Evolutionary conservation across 495 filamentous ascomycete species (phyloP).

Genomic region (Neurospora sp.): DNA sequence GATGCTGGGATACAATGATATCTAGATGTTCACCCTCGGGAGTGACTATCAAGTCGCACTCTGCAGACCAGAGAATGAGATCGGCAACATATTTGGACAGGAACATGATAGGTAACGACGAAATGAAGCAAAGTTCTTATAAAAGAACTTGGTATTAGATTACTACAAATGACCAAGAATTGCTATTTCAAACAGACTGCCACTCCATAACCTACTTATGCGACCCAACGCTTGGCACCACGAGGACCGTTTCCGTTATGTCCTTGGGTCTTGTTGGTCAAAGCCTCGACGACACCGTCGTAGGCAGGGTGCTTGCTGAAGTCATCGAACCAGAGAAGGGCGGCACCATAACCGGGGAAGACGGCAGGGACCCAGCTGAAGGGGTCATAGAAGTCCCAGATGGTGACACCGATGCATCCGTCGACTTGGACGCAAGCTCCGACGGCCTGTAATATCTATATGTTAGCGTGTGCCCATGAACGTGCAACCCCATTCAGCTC

Average conservation of each 20-base stretch:
- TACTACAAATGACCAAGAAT: neutral
- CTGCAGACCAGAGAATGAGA: neutral
- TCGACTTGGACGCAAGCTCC: slow-evolving; percentile 47
- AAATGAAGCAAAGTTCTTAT: neutral
- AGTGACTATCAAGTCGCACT: neutral
- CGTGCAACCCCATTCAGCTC: too few species aligned
- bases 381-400: slow-evolving; percentile 51
- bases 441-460: slow-evolving; percentile 17
- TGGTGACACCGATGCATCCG: slow-evolving; percentile 55
- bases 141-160: neutral
- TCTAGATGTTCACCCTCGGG: slow-evolving; percentile 1
- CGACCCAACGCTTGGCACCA: neutral
- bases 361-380: slow-evolving; percentile 50
- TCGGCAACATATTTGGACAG: neutral
- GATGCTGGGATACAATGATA: slow-evolving; percentile 21
- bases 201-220: neutral
- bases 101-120: neutral
- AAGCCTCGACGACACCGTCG: slow-evolving; percentile 20
- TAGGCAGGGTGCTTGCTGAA: slow-evolving; percentile 50
- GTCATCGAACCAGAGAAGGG: slow-evolving; percentile 41
- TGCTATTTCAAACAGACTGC: neutral
- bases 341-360: slow-evolving; percentile 45
- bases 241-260: neutral
- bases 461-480: too few species aligned
- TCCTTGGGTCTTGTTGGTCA: slow-evolving; percentile 4